Base-by-base conservation (phyloP, 2,329 filamentous ascomycete genomes). In the Arthrobotrys iridis region DNA sequence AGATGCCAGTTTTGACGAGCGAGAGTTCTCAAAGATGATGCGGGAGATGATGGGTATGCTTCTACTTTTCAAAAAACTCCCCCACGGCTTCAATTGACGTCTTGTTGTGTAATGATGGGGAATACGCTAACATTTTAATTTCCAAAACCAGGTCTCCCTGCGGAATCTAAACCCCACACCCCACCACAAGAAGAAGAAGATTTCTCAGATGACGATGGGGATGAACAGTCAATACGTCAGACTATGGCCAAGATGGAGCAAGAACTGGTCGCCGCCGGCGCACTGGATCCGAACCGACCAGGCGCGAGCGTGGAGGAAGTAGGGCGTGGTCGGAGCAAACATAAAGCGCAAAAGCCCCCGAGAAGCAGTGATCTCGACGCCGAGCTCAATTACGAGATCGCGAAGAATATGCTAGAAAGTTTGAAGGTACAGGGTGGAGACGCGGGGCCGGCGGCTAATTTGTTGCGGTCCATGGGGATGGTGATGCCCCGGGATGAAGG, bases 351-450 rank as follows among this genome's bases (percentile, higher is more conserved):
- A 84, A 7, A 83, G 82, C 1, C 83, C 13, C 43, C 28, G 28
- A 73, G 28, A 8, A 46, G 11, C 52, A 41, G 40, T 80, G 81
- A 80, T 22, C 80, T 81, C 1, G 82, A 88, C 7, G 86, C 87
- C 0, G 88, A 90, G 62, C 88, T 95, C 26, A 92, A 98, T 80
- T 91, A 93, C 78, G 94, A 95, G 76, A 85, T 99, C 22, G 93
- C 92, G 15, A 93, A 91, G 81, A 98, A 98, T 80, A 85, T 99
- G 64, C 85, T 99, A 0, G 93, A 97, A 81, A 94, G 92, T 79
- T 93, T 99, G 83, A 96, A 96, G 80, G 90, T 91, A 13, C 94
- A 98, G 81, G 92, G 86, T 15, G 95, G 95, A 10, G 88, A 91
- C 84, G 86, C 92, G 30, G 95, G 95, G 0, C 95, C 95, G 0